Evolutionary conservation across 495 filamentous ascomycete genomes (phyloP).

Genomic region (Penicillium bialowiezense): DNA sequence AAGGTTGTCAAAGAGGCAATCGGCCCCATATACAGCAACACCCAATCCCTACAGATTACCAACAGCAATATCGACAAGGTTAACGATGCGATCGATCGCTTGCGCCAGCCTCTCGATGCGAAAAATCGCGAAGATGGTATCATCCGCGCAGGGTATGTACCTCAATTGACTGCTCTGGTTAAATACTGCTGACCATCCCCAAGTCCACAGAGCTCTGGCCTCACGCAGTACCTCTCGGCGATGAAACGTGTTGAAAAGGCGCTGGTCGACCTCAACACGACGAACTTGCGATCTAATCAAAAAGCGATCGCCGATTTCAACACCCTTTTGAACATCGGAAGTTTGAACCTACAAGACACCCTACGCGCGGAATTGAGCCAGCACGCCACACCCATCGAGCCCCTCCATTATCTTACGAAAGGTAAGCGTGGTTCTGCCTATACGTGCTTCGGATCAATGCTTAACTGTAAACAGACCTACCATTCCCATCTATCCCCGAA

Average conservation of each 20-base stretch:
- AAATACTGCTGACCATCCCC: conserved; percentile 14
- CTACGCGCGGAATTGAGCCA: conserved; percentile 74
- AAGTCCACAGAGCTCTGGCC: conserved; percentile 72
- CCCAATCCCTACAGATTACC: conserved; percentile 77
- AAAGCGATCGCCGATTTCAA: conserved; percentile 80
- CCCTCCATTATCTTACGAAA: conserved; percentile 91
- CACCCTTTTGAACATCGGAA: conserved; percentile 71
- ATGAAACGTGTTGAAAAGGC: conserved; percentile 85
- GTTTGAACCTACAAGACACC: conserved; percentile 73
- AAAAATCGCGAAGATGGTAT: conserved; percentile 87
- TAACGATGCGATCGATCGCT: conserved; percentile 77
- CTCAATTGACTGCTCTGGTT: background rate
- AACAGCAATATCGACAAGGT: conserved; percentile 88
- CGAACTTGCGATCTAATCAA: conserved; percentile 88
- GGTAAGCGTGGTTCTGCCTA: conserved; percentile 31
- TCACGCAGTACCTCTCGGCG: conserved; percentile 83
- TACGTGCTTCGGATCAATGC: background rate
- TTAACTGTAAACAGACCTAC: conserved; percentile 46
- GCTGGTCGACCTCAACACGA: conserved; percentile 72
- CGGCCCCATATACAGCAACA: conserved; percentile 90
- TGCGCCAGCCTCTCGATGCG: conserved; percentile 84
- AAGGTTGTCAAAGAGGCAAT: conserved; percentile 89
- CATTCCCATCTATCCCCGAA: conserved; percentile 62
- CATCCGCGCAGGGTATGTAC: conserved; percentile 70
- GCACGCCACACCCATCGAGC: conserved; percentile 74